Base-by-base conservation (phyloP, 1,284 basidiomycete species). In the Crucibulum parvulum region DNA sequence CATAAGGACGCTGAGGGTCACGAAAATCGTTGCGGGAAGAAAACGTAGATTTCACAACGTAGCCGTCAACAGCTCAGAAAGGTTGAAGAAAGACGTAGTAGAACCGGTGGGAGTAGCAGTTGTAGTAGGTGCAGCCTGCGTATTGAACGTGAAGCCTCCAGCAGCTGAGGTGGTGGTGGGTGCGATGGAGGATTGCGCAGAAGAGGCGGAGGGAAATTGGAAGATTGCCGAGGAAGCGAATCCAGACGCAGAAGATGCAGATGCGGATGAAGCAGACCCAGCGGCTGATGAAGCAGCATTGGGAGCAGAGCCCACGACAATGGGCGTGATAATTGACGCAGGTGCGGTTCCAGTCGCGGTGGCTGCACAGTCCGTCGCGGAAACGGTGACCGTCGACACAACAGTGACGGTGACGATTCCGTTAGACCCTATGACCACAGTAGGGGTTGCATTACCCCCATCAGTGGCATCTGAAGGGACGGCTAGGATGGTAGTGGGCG, bases 391-490 rank as follows among this genome's bases (percentile, higher is more conserved):
- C 6, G 68, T 72, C 3, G 73, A 71, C 36, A 72, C 66, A 9
- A 72, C 46, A 6, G 71, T 75, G 16, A 74, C 65, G 34, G 75
- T 75, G 58, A 73, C 68, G 35, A 74, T 69, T 36, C 70, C 70
- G 50, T 72, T 68, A 15, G 69, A 41, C 7, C 69, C 68, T 43
- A 72, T 66, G 7, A 64, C 63, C 35, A 70, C 66, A 15, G 69
- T 69, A 7, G 74, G 70, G n/a, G 69, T 71, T 6, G 60, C 59
- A 38, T 60, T 51, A n/a, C 62, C 59, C 16, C 56, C 50, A 31
- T 61, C 55, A 35, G 62, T 31, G 38, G 64, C 38, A 16, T 55
- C 39, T 15, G 63, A 45, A 18, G 60, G 37, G n/a, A 54, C 36
- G 10, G 62, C 37, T 8, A 51, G 15, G 24, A 51, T 56, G 15